Evolutionary conservation across 31 red algal species (phyloP).

Genomic region (Odonthalia washingtoniensis): DNA sequence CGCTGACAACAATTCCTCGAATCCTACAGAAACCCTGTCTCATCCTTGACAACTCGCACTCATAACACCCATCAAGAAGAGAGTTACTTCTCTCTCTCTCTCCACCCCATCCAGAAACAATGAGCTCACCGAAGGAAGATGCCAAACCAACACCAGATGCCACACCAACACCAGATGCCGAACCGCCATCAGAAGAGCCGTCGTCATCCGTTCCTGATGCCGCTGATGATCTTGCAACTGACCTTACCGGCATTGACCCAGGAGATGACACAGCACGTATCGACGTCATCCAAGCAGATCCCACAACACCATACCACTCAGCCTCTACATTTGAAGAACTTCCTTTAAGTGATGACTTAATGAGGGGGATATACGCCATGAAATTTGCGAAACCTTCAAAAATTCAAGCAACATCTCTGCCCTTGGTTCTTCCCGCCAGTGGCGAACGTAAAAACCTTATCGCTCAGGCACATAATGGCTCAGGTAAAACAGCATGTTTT

Average conservation of each 20-base stretch:
- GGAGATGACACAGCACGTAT: slow-evolving; percentile 78
- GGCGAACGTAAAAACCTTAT: slow-evolving; percentile 88
- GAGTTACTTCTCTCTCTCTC: no score
- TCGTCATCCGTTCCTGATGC: slow-evolving; percentile 21
- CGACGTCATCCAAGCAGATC: slow-evolving; percentile 85
- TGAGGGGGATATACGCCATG: slow-evolving; percentile 92
- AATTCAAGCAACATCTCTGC: slow-evolving; percentile 95
- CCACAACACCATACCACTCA: slow-evolving; percentile 86
- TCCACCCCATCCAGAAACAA: no score
- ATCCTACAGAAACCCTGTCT: no score
- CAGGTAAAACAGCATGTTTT: slow-evolving; percentile 97
- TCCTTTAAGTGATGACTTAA: slow-evolving; percentile 66
- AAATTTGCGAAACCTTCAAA: slow-evolving; percentile 97
- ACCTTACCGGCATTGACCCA: slow-evolving; percentile 74
- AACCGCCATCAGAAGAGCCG: background rate
- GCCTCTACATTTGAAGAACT: slow-evolving; percentile 93
- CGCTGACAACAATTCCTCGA: no score
- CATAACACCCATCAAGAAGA: no score
- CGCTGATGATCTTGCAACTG: slow-evolving; percentile 18
- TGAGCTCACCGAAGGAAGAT: no score
- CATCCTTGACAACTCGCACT: no score
- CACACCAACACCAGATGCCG: no score
- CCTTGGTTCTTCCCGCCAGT: slow-evolving; percentile 74
- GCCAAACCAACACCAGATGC: background rate
- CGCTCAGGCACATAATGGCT: slow-evolving; percentile 95